These are phyloP conservation scores for Lodderomyces beijingensis DNA, from an alignment of 1,139 yeast genomes.

Conservation along the genomic window DNA sequence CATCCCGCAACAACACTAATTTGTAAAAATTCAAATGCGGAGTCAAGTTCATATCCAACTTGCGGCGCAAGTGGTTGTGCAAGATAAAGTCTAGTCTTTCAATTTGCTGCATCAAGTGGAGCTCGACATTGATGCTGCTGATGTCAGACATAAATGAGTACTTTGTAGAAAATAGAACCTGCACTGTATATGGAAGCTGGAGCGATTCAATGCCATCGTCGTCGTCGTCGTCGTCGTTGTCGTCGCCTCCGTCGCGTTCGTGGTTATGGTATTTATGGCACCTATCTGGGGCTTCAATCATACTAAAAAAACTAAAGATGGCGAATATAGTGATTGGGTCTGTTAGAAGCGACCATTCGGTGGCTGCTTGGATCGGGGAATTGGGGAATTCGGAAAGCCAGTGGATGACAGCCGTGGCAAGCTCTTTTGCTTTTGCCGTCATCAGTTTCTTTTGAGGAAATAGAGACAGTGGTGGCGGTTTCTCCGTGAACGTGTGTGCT, in stretches of 20 bases:
- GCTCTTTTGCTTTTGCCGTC: not conserved
- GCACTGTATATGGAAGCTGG: too few relatives aligned
- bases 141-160: too few relatives aligned
- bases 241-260: too few relatives aligned
- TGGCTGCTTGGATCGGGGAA: constrained; percentile 14
- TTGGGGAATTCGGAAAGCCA: constrained; percentile 25
- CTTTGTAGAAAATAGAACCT: too few relatives aligned
- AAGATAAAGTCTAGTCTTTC: not conserved
- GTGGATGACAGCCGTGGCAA: constrained; percentile 15
- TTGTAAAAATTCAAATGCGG: constrained; percentile 13
- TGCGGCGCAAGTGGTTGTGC: constrained; percentile 12
- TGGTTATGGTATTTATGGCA: too few relatives aligned
- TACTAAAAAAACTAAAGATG: not conserved
- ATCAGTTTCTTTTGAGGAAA: too few relatives aligned
- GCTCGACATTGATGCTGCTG: not conserved
- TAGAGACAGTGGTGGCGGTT: too few relatives aligned
- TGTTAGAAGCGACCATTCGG: constrained; percentile 12
- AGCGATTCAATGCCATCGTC: not conserved
- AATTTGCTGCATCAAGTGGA: not conserved
- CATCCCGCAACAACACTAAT: constrained; percentile 16
- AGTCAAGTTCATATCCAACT: constrained; percentile 2
- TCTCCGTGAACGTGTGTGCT: too few relatives aligned
- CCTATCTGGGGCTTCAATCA: not conserved
- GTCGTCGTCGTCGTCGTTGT: not conserved
- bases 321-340: constrained; percentile 11